These are phyloP conservation scores for Camellia oleifera DNA, from an alignment of 179 eudicot genomes.

Conservation along the genomic window DNA sequence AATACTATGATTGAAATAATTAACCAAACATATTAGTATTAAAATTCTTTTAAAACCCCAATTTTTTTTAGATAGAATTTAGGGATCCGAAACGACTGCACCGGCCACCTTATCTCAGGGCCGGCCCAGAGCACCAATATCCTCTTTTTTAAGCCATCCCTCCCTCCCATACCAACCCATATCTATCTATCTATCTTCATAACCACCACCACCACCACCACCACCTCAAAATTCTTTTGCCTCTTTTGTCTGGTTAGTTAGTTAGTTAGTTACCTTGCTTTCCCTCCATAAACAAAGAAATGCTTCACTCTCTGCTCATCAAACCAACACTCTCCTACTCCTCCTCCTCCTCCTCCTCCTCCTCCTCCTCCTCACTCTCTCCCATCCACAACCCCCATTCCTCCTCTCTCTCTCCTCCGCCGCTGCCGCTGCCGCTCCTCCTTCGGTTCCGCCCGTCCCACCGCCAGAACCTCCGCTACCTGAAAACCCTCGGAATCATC, in stretches of 20 bases:
- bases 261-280: neutral
- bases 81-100: too few relatives aligned
- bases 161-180: too few relatives aligned
- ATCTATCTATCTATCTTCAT: too few relatives aligned
- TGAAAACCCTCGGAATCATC: constrained; percentile 40
- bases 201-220: too few relatives aligned
- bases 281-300: constrained; percentile 9
- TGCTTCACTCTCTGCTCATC: constrained; percentile 29
- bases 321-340: constrained; percentile 6
- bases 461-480: constrained; percentile 45
- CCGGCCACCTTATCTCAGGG: too few relatives aligned
- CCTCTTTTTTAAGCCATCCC: too few relatives aligned
- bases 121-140: too few relatives aligned
- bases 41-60: too few relatives aligned
- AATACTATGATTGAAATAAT: too few relatives aligned
- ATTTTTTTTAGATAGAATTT: too few relatives aligned
- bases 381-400: constrained; percentile 12
- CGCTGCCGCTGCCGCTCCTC: constrained; percentile 11
- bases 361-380: constrained; percentile 14
- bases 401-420: constrained; percentile 21
- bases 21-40: too few relatives aligned
- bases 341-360: too few relatives aligned
- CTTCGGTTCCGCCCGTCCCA: constrained; percentile 45
- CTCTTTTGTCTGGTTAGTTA: neutral
- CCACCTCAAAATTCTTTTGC: neutral